Evolutionary conservation across 2,329 filamentous ascomycete genomes (phyloP), one percentile per base, ranked within the genome.

Genomic region (Byssothecium circinans): DNA sequence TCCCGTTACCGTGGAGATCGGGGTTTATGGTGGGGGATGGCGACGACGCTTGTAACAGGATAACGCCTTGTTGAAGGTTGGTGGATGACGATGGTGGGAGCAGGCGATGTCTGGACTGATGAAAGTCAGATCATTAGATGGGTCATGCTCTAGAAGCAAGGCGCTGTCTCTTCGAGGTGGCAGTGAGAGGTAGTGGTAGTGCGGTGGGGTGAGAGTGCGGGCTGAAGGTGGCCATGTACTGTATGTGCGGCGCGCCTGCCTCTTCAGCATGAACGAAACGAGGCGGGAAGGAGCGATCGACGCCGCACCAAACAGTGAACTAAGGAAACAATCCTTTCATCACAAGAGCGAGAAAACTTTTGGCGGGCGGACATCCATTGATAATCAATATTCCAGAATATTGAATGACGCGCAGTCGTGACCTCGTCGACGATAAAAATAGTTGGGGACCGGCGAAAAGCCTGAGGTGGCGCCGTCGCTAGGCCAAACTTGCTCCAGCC

Each of bases 401-500:
- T 22, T 30, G 18, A 30, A 22, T 8, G 14, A 39, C 6, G 20
- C 14, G 18, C 20, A 41, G 39, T 34, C 22, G 15, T 41, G 42
- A 47, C 38, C 39, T 43, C 47, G 49, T 48, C 37, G 46, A 43
- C 43, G 33, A 34, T 23, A 25, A 41, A 20, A 32, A 32, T 42
- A 25, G 38, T 33, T 39, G 47, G 47, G 15, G 37, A 40, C 22
- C 47, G 49, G 50, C 50, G 46, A 34, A 25, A 25, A 10, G 23
- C 6, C 23, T 25, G 23, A 33, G 27, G 47, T 52, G 50, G 43
- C 43, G 49, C 43, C 35, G 32, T 36, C 34, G 8, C 41, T 49
- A 54, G 34, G 23, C 45, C 45, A 25, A 37, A 36, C 30, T n/a
- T 17, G 44, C 20, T 15, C 1, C 4, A 20, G 19, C 45, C 46